Percentiles rank a stretch among this genome's conserved stretches.
phyloP scores from a whole-genome alignment of 2,329 filamentous ascomycete genomes.

The Graphilbum sp. region DNA sequence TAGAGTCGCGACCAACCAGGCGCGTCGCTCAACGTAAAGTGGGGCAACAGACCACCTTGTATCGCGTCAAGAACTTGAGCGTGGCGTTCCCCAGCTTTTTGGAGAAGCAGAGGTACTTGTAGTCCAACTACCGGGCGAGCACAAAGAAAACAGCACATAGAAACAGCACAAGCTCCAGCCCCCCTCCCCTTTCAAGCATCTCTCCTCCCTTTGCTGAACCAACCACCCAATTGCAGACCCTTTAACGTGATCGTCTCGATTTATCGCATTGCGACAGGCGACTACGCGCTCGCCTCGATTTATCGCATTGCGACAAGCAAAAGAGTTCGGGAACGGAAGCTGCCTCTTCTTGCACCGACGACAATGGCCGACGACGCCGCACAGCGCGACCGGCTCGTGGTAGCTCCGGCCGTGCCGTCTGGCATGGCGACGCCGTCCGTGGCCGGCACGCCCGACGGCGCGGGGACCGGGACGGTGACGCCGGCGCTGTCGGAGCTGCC shows the following conservation, averaged over 20 bases:
- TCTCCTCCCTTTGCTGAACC: too few species aligned
- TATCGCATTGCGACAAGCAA: too few species aligned
- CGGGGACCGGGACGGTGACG: conserved; percentile 13
- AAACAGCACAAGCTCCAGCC: too few species aligned
- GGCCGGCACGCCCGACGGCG: conserved; percentile 13
- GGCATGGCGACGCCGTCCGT: conserved; percentile 4
- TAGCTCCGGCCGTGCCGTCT: conserved; percentile 5
- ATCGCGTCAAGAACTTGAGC: conserved; percentile 7
- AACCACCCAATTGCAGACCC: too few species aligned
- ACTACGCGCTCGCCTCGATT: too few species aligned
- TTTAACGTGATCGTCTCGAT: too few species aligned
- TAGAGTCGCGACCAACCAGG: conserved; percentile 4
- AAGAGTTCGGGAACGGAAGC: too few species aligned
- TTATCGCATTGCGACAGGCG: too few species aligned
- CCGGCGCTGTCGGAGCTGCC: conserved; percentile 15
- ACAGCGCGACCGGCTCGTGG: neutral
- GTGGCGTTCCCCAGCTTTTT: conserved; percentile 1
- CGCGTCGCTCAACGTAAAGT: conserved; percentile 1
- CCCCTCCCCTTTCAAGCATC: too few species aligned
- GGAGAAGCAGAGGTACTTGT: neutral
- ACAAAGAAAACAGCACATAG: neutral
- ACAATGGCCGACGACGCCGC: conserved; percentile 8
- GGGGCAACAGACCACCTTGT: conserved; percentile 2
- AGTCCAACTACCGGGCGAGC: neutral
- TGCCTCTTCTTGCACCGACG: neutral